Percentiles rank a stretch among this genome's conserved stretches.
These are phyloP conservation scores for Phlegmacium glaucopus DNA, from an alignment of 768 basidiomycete genomes.

Conservation along the genomic window DNA sequence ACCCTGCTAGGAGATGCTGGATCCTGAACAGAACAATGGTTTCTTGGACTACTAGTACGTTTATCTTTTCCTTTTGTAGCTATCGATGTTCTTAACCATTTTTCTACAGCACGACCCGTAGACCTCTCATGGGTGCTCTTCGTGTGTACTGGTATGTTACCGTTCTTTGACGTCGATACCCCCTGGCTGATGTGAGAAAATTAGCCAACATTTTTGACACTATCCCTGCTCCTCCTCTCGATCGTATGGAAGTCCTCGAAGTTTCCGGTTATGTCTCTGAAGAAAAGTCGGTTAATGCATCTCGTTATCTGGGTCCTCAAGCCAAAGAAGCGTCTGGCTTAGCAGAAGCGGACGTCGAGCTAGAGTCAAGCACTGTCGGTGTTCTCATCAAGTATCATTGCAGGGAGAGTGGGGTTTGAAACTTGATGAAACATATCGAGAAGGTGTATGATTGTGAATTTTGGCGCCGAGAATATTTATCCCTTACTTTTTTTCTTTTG, in stretches of 20 bases:
- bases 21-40: slow-evolving; percentile 83
- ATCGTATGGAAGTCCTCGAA: slow-evolving; percentile 96
- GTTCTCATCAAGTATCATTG: slow-evolving; percentile 95
- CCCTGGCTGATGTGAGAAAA: too few relatives aligned
- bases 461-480: not conserved
- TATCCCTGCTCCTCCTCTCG: slow-evolving; percentile 89
- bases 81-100: too few relatives aligned
- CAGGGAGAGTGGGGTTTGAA: slow-evolving; percentile 94
- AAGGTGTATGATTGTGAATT: slow-evolving; percentile 54
- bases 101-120: slow-evolving; percentile 94
- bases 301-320: slow-evolving; percentile 85
- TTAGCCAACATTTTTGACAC: slow-evolving; percentile 85
- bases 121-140: too few relatives aligned
- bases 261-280: slow-evolving; percentile 93
- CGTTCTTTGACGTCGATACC: too few relatives aligned
- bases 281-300: slow-evolving; percentile 87
- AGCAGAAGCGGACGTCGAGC: slow-evolving; percentile 74
- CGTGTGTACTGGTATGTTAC: too few relatives aligned
- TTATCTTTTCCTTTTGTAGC: not conserved
- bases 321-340: slow-evolving; percentile 90
- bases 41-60: slow-evolving; percentile 95
- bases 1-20: slow-evolving; percentile 98
- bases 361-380: slow-evolving; percentile 78
- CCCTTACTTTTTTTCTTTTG: too few relatives aligned
- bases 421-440: slow-evolving; percentile 97